Evolutionary conservation across 139 green algal genomes (phyloP), one percentile per base, ranked within the genome.

Genomic region (Chlorella sp.): DNA sequence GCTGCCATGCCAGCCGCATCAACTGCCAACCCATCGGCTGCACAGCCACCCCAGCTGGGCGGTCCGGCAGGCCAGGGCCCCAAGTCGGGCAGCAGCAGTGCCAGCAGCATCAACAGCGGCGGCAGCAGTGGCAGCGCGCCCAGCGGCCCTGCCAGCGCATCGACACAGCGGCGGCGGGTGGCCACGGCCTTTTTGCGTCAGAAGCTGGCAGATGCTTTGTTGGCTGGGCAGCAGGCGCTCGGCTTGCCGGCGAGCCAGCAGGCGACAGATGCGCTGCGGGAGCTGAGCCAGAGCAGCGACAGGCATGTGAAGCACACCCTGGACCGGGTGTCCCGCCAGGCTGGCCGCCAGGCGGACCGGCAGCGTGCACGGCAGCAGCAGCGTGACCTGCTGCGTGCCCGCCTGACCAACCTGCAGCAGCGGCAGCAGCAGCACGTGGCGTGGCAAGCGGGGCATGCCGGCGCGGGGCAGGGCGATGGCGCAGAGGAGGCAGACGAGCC

Each of bases 331-430:
- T 32, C 16, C 65, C 65, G 65, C 30, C 30, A 69, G 63, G 34
- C 65, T 5, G 65, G 30, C 32, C 51, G 65, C 6, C 44, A 41
- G 18, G n/a, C 18, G 1, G 44, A 65, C 34, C 15, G 4, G 67
- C 69, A 18, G 69, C 34, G 21, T 38, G 36, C 47, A 38, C 36
- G 64, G 38, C 57, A 60, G 76, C 76, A 82, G 76, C 17, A 41
- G 60, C 76, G 18, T 3, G 30, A 71, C 36, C 36, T 56, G 34
- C 57, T 71, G 12, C 34, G 36, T 2, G 60, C 21, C 13, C 7
- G 57, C 34, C 75, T 81, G n/a, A 51, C 65, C n/a, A 30, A 81
- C 56, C 73, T 65, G 73, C 47, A 56, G 15, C n/a, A 44, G 11
- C 30, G 47, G 44, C 44, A 65, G 73, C 32, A 65, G 47, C 47